phyloP scores from a whole-genome alignment of 1,284 basidiomycete species.

The Puccinia hordei region DNA sequence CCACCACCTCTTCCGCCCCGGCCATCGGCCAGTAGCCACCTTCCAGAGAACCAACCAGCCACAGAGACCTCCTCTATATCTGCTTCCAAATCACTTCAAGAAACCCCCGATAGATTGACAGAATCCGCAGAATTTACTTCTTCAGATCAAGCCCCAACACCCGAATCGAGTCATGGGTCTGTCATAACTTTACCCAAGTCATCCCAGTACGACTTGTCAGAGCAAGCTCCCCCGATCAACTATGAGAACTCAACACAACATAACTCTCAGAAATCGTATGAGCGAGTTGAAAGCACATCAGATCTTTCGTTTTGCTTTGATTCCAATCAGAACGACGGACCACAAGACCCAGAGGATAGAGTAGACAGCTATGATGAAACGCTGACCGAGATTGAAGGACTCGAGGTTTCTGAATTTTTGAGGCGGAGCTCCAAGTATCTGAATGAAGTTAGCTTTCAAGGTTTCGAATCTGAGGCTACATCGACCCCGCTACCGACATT shows the following conservation, averaged over 20 bases:
- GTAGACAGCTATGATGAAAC: neutral
- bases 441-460: constrained; percentile 28
- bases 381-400: constrained; percentile 24
- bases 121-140: neutral
- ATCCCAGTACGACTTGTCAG: neutral
- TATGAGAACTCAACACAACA: neutral
- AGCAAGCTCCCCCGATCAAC: neutral
- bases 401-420: constrained; percentile 40
- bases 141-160: neutral
- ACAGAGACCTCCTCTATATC: neutral
- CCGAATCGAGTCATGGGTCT: neutral
- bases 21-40: neutral
- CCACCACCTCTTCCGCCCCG: neutral
- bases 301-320: neutral
- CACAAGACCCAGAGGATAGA: neutral
- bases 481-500: constrained; percentile 1
- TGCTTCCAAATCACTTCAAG: neutral
- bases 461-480: neutral
- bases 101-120: neutral
- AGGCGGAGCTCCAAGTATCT: constrained; percentile 42
- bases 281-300: constrained; percentile 2
- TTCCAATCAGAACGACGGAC: neutral
- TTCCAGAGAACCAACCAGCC: neutral
- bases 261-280: neutral
- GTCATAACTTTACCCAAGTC: neutral